Conservation (phyloP, 352 stramenopile species). For the Phytophthora hibernalis region DNA sequence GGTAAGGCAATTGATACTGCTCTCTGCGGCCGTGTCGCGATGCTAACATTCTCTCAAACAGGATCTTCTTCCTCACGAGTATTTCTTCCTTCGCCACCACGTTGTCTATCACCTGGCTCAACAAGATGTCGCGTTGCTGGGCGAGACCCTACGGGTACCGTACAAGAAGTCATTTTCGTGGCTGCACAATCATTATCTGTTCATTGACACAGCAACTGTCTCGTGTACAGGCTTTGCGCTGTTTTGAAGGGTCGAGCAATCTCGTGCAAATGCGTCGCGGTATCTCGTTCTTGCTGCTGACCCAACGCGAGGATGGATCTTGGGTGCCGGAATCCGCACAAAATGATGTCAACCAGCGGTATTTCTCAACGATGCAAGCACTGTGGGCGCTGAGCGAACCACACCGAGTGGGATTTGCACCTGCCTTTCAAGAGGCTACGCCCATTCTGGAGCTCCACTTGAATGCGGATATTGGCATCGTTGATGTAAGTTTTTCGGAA, state of each 20-base stretch:
- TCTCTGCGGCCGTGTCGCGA: neutral
- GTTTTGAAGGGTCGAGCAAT: conserved; percentile 76
- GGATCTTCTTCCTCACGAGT: conserved; percentile 91
- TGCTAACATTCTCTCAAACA: conserved; percentile 32
- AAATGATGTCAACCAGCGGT: conserved; percentile 37
- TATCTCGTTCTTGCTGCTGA: conserved; percentile 70
- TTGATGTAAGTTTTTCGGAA: conserved; percentile 24
- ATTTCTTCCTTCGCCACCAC: conserved; percentile 89
- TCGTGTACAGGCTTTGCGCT: conserved; percentile 64
- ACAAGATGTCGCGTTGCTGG: conserved; percentile 75
- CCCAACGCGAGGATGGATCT: conserved; percentile 65
- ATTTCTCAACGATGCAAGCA: conserved; percentile 64
- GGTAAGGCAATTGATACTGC: conserved; percentile 27
- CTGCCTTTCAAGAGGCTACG: conserved; percentile 60
- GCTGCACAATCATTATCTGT: neutral
- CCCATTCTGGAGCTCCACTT: conserved; percentile 65
- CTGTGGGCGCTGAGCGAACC: conserved; percentile 58
- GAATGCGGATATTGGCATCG: conserved; percentile 56
- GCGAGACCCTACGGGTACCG: conserved; percentile 73
- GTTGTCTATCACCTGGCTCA: conserved; percentile 79
- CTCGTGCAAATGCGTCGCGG: conserved; percentile 71
- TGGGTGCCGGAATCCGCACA: conserved; percentile 44
- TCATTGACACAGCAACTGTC: conserved; percentile 5
- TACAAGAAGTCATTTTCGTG: neutral
- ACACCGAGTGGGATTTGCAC: conserved; percentile 61